Base-by-base conservation (phyloP, 1,139 yeast species). In the Scheffersomyces quercinus region DNA sequence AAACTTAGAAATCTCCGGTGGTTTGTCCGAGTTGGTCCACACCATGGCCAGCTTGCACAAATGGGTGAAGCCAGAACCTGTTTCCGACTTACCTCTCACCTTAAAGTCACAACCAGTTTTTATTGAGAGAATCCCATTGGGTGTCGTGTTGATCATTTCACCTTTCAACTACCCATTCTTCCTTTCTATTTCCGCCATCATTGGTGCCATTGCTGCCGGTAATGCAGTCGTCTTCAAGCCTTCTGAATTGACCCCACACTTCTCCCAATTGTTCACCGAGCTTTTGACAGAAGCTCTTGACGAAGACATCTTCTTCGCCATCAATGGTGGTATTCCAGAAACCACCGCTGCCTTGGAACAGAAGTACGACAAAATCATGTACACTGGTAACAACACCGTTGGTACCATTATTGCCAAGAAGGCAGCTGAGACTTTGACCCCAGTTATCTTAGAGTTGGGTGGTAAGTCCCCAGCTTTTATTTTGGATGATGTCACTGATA, bases 391-490 rank as follows among this genome's bases (percentile, higher is more conserved):
- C 42, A 78, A 81, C 16, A 58, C 61, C 12, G 96, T 90, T 20
- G 98, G 97, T 37, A 81, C 78, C 35, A 80, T 88, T 46, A 81
- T 91, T 38, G 87, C 95, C 28, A 71, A 75, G 48, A 87, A 87
- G 40, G 97, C 97, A 0, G 96, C 95, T 6, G 83, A 88, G 64
- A 77, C 81, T 32, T 73, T 91, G 55, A 88, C 96, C 1, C 98
- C 98, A 0, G 78, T 78, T 15, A 67, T 87, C 26, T 74, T 93
- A 49, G 98, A 91, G 66, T 74, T 93, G 39, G 98, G 98, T 40
- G 97, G 97, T n/a, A 90, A 90, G 62, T 85, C 93, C 3, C 97
- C 97, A 0, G 88, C 81, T 1, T 75, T 90, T 50, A 70, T 90
- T 9, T 79, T 90, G 41, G 71, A 76, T 37, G 72, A 77, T 39